phyloP scores from a whole-genome alignment of 1,284 basidiomycete species.

The Sporisorium iseilematis-ciliati region DNA sequence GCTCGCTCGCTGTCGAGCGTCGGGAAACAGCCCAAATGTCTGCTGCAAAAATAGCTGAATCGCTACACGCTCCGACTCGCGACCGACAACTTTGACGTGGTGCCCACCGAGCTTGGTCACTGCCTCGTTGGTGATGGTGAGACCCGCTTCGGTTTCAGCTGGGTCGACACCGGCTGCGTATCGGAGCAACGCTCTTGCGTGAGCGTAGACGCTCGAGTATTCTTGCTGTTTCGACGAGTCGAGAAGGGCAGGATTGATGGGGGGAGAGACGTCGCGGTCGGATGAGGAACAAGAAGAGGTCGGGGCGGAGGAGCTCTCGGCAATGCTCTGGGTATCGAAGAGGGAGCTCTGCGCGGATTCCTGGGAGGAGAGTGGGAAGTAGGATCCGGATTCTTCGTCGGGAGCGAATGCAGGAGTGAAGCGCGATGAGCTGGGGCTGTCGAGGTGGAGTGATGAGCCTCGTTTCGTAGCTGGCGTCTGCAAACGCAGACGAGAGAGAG shows the following conservation, averaged over 20 bases:
- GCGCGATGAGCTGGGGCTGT: slow-evolving; percentile 37
- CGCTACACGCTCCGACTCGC: slow-evolving; percentile 61
- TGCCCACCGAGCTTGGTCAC: slow-evolving; percentile 32
- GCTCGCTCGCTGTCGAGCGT: slow-evolving; percentile 19
- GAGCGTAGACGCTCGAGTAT: slow-evolving; percentile 68
- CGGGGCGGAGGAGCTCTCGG: slow-evolving; percentile 32
- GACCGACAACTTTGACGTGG: slow-evolving; percentile 66
- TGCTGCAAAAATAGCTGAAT: slow-evolving; percentile 65
- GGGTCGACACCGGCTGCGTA: slow-evolving; percentile 53
- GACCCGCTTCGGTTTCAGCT: slow-evolving; percentile 46
- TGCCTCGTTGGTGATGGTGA: slow-evolving; percentile 37
- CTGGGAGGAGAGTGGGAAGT: slow-evolving; percentile 53
- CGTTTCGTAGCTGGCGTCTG: slow-evolving; percentile 23
- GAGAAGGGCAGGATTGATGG: slow-evolving; percentile 19
- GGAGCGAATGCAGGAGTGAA: slow-evolving; percentile 18
- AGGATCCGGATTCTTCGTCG: slow-evolving; percentile 44
- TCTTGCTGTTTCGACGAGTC: slow-evolving; percentile 19
- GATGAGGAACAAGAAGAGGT: slow-evolving; percentile 41
- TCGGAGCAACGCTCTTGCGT: slow-evolving; percentile 69
- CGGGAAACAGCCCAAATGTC: slow-evolving; percentile 51
- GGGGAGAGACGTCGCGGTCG: slow-evolving; percentile 37
- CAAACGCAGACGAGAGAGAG: slow-evolving; percentile 31
- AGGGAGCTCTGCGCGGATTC: slow-evolving; percentile 47
- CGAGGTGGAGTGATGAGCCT: slow-evolving; percentile 10
- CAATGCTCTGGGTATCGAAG: slow-evolving; percentile 47